phyloP scores from a whole-genome alignment of 257 asterid species.

The Petrea volubilis region DNA sequence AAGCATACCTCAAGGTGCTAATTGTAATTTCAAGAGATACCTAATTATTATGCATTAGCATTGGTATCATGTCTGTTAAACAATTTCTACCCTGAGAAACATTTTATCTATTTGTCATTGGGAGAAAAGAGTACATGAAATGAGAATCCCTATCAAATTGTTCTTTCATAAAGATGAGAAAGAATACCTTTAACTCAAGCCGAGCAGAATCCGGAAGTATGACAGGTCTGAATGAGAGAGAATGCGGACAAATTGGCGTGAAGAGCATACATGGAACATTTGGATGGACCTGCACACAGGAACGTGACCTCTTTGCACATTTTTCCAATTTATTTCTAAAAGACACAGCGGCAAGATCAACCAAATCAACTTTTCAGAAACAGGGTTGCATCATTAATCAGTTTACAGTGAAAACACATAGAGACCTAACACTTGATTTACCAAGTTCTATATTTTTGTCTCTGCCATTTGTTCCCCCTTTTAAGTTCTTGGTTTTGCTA shows the following conservation, averaged over 20 bases:
- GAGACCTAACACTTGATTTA: not conserved
- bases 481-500: not conserved
- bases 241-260: constrained; percentile 96
- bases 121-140: not conserved
- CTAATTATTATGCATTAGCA: too few relatives aligned
- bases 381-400: not conserved
- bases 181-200: constrained; percentile 84
- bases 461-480: not conserved
- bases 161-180: constrained; percentile 8
- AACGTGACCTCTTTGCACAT: constrained; percentile 7
- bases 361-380: not conserved
- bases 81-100: not conserved
- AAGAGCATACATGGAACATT: constrained; percentile 99
- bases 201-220: constrained; percentile 98
- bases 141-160: not conserved
- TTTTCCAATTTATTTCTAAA: not conserved
- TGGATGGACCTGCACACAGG: constrained; percentile 82
- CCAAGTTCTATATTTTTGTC: not conserved
- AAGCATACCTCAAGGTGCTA: too few relatives aligned
- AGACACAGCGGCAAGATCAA: constrained; percentile 1
- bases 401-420: not conserved
- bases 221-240: constrained; percentile 98
- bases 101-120: not conserved
- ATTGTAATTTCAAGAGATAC: too few relatives aligned
- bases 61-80: too few relatives aligned